Evolutionary conservation across 768 basidiomycete species (phyloP).

Genomic region (Kwoniella bestiolae): DNA sequence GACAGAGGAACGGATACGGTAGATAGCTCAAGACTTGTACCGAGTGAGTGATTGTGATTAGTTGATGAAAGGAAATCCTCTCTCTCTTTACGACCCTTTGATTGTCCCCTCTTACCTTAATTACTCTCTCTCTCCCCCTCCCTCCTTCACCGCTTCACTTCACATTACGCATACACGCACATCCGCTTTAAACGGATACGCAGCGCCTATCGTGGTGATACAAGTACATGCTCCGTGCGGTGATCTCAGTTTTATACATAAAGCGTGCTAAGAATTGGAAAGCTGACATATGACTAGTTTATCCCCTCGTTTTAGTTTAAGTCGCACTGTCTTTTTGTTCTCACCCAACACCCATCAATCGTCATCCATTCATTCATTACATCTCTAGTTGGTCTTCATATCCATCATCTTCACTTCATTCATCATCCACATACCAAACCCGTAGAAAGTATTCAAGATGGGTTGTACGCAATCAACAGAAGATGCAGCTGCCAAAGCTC

Average conservation of each 20-base stretch:
- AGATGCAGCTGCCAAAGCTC: constrained; percentile 51
- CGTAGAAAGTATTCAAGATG: constrained; percentile 34
- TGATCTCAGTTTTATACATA: background rate
- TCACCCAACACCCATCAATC: background rate
- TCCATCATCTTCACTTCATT: background rate
- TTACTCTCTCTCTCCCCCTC: background rate
- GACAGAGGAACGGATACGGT: background rate
- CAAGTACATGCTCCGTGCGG: background rate
- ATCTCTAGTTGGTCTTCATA: background rate
- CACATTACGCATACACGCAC: background rate
- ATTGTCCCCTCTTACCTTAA: background rate
- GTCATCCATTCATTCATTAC: background rate
- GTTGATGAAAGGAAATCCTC: background rate
- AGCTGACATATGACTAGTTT: background rate
- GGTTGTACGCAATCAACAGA: constrained; percentile 55
- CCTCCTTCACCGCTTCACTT: background rate
- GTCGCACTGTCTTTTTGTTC: background rate
- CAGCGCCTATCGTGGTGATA: background rate
- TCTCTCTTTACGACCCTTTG: background rate
- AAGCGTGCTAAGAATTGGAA: background rate
- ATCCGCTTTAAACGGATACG: background rate
- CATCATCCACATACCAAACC: background rate
- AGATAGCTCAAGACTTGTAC: background rate
- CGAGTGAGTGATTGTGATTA: background rate
- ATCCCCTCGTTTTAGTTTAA: background rate